A percentile compares a stretch with the other conserved stretches of the same genome.
Conservation (phyloP, 164 flowering plant genomes). For the Houttuynia cordata region DNA sequence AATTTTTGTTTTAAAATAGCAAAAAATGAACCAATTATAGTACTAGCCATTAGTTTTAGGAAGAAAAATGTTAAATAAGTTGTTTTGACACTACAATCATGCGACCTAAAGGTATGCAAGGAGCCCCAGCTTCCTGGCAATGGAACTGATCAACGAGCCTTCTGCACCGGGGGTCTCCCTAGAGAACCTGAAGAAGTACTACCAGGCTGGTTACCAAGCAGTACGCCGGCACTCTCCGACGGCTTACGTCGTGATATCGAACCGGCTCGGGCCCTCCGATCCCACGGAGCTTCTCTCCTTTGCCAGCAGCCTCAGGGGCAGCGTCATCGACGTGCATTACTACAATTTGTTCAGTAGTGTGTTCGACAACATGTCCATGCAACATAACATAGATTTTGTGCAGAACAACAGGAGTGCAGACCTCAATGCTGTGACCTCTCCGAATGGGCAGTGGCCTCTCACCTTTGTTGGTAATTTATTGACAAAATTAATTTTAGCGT, state of each 20-base stretch:
- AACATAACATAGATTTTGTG: slow-evolving; percentile 52
- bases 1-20: no score
- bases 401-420: slow-evolving; percentile 24
- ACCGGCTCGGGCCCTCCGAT: slow-evolving; percentile 26
- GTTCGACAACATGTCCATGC: slow-evolving; percentile 30
- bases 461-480: slow-evolving; percentile 42
- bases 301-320: slow-evolving; percentile 21
- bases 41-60: no score
- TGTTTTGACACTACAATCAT: no score
- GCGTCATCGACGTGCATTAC: slow-evolving; percentile 57
- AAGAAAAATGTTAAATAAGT: no score
- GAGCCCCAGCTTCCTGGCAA: slow-evolving; percentile 43
- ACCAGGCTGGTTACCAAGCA: slow-evolving; percentile 42
- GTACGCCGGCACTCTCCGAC: slow-evolving; percentile 39
- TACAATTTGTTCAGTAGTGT: slow-evolving; percentile 32
- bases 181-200: slow-evolving; percentile 35
- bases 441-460: slow-evolving; percentile 41
- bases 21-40: no score
- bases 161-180: slow-evolving; percentile 32
- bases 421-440: slow-evolving; percentile 23
- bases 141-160: slow-evolving; percentile 69
- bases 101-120: slow-evolving; percentile 31
- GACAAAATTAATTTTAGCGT: background rate
- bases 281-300: slow-evolving; percentile 44
- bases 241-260: slow-evolving; percentile 42